A percentile compares a stretch with the other conserved stretches of the same genome.
These are phyloP conservation scores for Macadamia integrifolia DNA, from an alignment of 164 flowering plant species.

Conservation along the genomic window DNA sequence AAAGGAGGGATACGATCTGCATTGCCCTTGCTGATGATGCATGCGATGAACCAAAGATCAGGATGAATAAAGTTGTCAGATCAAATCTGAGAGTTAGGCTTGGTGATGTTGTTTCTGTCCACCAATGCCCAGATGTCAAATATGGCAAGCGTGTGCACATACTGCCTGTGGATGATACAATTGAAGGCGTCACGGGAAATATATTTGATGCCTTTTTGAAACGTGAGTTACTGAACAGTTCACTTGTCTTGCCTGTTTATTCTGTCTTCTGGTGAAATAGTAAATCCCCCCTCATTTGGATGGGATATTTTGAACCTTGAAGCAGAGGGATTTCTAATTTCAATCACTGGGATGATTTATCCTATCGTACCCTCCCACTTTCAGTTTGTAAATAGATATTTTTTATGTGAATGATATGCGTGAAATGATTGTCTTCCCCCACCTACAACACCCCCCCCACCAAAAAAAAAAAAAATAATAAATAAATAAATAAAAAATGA, in stretches of 20 bases:
- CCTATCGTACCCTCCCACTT: too few relatives aligned
- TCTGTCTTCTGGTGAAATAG: too few relatives aligned
- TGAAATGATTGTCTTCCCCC: too few relatives aligned
- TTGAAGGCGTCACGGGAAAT: conserved; percentile 24
- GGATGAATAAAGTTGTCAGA: conserved; percentile 30
- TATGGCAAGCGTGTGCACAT: conserved; percentile 29
- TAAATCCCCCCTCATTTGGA: too few relatives aligned
- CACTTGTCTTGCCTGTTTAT: too few relatives aligned
- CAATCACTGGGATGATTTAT: too few relatives aligned
- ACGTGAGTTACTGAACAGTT: conserved; percentile 12
- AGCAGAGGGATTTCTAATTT: too few relatives aligned
- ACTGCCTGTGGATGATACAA: conserved; percentile 29
- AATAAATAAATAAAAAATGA: too few relatives aligned
- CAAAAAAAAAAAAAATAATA: neutral
- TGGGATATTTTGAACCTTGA: too few relatives aligned
- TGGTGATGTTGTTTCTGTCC: conserved; percentile 31
- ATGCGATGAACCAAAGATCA: conserved; percentile 27
- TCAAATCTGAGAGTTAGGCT: conserved; percentile 26
- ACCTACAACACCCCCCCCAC: too few relatives aligned
- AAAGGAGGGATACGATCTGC: conserved; percentile 29
- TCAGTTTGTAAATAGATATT: too few relatives aligned
- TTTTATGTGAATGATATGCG: too few relatives aligned
- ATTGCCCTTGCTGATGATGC: conserved; percentile 22
- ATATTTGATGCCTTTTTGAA: conserved; percentile 26
- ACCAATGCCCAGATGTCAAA: conserved; percentile 28